These are phyloP conservation scores for Chrysanthemum lavandulifolium DNA, from an alignment of 129 eudicot species.

Conservation along the genomic window DNA sequence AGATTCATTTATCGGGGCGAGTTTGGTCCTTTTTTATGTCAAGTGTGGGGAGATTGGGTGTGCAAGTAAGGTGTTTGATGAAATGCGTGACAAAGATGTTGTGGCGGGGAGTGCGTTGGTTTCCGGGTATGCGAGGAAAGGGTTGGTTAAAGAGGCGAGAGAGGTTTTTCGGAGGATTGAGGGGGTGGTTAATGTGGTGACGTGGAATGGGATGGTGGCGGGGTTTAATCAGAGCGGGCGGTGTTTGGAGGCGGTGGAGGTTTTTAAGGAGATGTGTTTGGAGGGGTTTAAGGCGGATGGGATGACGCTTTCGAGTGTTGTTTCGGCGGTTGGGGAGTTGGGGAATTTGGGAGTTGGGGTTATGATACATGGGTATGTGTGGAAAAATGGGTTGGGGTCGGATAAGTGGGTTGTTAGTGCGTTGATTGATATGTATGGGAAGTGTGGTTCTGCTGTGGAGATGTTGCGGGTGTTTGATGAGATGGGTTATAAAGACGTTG, in stretches of 20 bases:
- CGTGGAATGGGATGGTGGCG: constrained; percentile 87
- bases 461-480: constrained; percentile 75
- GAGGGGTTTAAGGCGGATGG: constrained; percentile 58
- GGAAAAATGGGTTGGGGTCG: constrained; percentile 44
- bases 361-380: constrained; percentile 59
- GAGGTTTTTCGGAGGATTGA: constrained; percentile 45
- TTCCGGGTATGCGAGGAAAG: constrained; percentile 75
- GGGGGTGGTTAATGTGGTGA: constrained; percentile 45
- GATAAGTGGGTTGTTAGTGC: constrained; percentile 76
- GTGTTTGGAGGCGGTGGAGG: constrained; percentile 51
- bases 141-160: constrained; percentile 43
- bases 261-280: constrained; percentile 56
- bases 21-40: constrained; percentile 68
- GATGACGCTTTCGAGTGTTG: constrained; percentile 62
- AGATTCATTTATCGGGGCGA: constrained; percentile 60
- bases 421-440: constrained; percentile 74
- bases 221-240: constrained; percentile 84
- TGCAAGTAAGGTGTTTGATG: constrained; percentile 66
- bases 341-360: constrained; percentile 41
- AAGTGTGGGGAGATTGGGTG: constrained; percentile 35
- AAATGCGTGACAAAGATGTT: constrained; percentile 60
- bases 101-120: constrained; percentile 71
- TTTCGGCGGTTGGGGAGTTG: constrained; percentile 71
- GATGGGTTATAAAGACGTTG: constrained; percentile 46
- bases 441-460: constrained; percentile 44